Conservation (phyloP, 148 eudicot genomes). For the Camellia granthamiana region DNA sequence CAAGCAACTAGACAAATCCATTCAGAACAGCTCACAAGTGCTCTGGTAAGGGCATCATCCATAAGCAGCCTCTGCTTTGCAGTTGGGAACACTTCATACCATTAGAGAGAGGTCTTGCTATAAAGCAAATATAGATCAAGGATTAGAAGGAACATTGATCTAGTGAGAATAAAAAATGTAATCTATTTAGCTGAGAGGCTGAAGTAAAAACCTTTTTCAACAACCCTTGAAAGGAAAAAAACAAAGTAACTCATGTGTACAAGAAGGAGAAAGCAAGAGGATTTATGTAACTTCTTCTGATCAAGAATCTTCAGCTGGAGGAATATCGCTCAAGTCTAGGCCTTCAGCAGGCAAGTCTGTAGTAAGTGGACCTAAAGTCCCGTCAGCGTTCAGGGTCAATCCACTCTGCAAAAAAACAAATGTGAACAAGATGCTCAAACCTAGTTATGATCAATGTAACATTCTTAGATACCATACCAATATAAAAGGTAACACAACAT, state of each 20-base stretch:
- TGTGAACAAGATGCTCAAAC: no score
- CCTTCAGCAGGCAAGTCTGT: slow-evolving; percentile 72
- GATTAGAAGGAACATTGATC: not conserved
- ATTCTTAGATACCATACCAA: not conserved
- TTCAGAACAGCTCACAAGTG: no score
- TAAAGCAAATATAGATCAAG: no score
- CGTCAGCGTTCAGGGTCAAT: slow-evolving; percentile 75
- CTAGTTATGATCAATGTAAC: not conserved
- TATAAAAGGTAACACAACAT: not conserved
- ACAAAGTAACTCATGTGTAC: not conserved
- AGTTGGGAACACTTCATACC: no score
- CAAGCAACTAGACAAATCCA: no score
- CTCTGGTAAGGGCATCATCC: no score
- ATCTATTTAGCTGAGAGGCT: not conserved
- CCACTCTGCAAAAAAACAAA: slow-evolving; percentile 63
- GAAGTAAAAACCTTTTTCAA: not conserved
- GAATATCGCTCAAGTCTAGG: slow-evolving; percentile 67
- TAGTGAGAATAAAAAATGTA: not conserved
- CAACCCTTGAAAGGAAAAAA: slow-evolving; percentile 2
- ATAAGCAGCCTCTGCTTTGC: no score
- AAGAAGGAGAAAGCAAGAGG: not conserved
- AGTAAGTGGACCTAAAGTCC: slow-evolving; percentile 63
- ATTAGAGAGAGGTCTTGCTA: no score
- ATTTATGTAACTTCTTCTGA: not conserved
- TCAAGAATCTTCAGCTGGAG: slow-evolving; percentile 51